These are phyloP conservation scores for Microdochium nivale DNA, from an alignment of 2,329 filamentous ascomycete genomes.

Conservation along the genomic window DNA sequence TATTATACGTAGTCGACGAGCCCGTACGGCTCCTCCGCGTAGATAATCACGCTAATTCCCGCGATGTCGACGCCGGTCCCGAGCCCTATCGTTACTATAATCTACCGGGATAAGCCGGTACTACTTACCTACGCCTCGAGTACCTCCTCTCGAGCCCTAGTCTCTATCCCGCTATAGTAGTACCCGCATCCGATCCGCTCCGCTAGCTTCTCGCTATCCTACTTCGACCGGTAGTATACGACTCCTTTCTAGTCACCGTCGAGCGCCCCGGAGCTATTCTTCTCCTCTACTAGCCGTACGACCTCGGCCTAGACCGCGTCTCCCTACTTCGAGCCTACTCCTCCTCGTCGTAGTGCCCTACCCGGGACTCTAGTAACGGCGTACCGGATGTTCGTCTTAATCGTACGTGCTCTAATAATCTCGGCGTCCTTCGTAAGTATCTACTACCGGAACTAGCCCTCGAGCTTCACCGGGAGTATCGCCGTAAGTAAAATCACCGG, in stretches of 20 bases:
- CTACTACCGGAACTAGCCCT: neutral
- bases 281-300: neutral
- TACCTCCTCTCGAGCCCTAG: neutral
- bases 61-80: neutral
- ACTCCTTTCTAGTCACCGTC: neutral
- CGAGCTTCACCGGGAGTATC: conserved; percentile 1
- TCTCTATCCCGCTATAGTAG: neutral
- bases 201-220: neutral
- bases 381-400: neutral
- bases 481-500: conserved; percentile 1
- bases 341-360: neutral
- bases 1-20: neutral
- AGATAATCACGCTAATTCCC: neutral
- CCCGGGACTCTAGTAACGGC: neutral
- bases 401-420: neutral
- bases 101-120: neutral
- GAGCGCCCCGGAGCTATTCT: neutral
- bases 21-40: neutral
- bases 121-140: neutral
- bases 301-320: neutral
- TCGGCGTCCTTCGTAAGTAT: neutral
- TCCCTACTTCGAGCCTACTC: neutral
- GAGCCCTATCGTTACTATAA: neutral
- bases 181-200: neutral
- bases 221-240: neutral